Conservation (phyloP, 139 green algal species). For the Auxenochlorella pyrenoidosa region DNA sequence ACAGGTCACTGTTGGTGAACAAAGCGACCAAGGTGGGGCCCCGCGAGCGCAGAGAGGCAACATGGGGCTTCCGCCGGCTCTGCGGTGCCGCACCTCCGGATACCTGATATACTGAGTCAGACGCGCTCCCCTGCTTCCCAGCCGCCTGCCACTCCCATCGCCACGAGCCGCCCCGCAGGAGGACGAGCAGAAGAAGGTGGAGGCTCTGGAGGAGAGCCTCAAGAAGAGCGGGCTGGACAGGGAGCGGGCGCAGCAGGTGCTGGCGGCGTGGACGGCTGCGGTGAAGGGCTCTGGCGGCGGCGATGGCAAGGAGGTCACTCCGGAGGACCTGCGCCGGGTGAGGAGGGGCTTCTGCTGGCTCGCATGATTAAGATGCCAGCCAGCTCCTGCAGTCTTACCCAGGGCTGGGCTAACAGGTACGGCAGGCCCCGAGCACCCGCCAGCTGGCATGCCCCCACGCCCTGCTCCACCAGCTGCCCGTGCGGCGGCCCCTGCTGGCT, state of each 20-base stretch:
- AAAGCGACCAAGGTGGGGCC: not conserved
- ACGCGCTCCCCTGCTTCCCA: not conserved
- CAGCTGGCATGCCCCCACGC: not conserved
- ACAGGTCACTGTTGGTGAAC: too few relatives aligned
- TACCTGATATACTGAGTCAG: not conserved
- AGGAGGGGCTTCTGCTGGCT: not conserved
- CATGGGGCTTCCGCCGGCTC: not conserved
- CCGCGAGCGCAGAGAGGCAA: too few relatives aligned
- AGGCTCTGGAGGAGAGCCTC: not conserved
- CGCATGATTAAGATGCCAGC: too few relatives aligned
- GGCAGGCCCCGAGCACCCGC: too few relatives aligned
- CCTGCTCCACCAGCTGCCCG: not conserved
- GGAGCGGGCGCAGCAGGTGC: constrained; percentile 12
- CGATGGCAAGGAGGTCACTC: constrained; percentile 30
- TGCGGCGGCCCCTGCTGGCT: not conserved
- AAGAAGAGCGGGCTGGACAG: constrained; percentile 20
- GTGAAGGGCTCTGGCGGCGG: not conserved
- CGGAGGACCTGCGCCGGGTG: constrained; percentile 52
- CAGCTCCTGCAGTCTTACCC: too few relatives aligned
- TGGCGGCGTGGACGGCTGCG: not conserved
- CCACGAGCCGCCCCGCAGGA: not conserved
- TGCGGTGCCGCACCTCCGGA: not conserved
- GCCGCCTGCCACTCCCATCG: too few relatives aligned
- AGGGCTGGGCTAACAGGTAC: too few relatives aligned
- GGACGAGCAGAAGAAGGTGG: not conserved